Conservation (phyloP, 805 yeast species). For the Sugiyamaella marilandica region DNA sequence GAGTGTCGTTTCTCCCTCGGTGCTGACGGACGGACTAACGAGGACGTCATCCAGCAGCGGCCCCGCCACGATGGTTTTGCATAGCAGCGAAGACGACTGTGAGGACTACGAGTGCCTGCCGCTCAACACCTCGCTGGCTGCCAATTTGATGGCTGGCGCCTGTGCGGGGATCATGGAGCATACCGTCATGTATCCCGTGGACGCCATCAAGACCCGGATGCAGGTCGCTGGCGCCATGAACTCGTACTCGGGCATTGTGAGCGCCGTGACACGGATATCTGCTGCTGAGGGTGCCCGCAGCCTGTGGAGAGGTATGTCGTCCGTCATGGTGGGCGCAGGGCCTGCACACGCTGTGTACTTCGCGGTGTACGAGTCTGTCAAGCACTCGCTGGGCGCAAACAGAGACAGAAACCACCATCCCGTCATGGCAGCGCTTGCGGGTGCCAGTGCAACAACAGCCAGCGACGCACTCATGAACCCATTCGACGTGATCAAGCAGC, state of each 20-base stretch:
- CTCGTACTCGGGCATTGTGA: slow-evolving; percentile 44
- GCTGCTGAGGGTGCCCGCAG: slow-evolving; percentile 84
- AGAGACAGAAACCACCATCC: slow-evolving; percentile 61
- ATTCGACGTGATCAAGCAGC: slow-evolving; percentile 88
- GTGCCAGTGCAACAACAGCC: slow-evolving; percentile 87
- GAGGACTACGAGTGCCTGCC: slow-evolving; percentile 89
- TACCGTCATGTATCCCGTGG: slow-evolving; percentile 93
- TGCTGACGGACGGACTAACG: neutral
- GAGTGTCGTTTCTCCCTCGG: neutral
- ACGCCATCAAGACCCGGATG: slow-evolving; percentile 94
- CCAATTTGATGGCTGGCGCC: slow-evolving; percentile 90
- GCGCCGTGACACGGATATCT: slow-evolving; percentile 69
- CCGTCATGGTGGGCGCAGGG: slow-evolving; percentile 95
- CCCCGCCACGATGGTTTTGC: neutral
- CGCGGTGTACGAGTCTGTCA: slow-evolving; percentile 83
- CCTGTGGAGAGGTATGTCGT: slow-evolving; percentile 89
- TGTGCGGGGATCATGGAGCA: slow-evolving; percentile 99
- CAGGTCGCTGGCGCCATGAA: slow-evolving; percentile 47
- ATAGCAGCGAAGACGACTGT: slow-evolving; percentile 5
- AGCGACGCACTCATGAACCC: slow-evolving; percentile 97
- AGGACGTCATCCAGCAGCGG: neutral
- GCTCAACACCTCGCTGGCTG: slow-evolving; percentile 70
- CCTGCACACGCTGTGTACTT: slow-evolving; percentile 98
- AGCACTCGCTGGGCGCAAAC: slow-evolving; percentile 47
- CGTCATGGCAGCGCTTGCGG: slow-evolving; percentile 77